Conservation (phyloP, 306 rosid species). For the Dalbergia cochinchinensis region DNA sequence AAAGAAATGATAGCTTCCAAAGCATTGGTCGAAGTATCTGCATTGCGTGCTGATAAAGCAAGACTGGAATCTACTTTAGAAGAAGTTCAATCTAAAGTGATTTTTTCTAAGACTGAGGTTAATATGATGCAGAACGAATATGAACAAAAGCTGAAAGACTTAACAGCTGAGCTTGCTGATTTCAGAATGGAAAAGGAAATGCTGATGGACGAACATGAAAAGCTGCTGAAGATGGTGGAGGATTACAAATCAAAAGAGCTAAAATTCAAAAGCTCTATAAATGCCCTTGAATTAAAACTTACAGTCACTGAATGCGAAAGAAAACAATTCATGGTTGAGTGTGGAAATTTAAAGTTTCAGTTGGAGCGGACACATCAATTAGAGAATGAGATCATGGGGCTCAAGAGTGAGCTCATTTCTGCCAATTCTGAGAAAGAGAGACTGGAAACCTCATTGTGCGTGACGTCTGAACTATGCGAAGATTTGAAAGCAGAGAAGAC, state of each 20-base stretch:
- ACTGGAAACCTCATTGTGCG: slow-evolving; percentile 57
- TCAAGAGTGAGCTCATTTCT: slow-evolving; percentile 55
- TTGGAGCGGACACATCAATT: slow-evolving; percentile 54
- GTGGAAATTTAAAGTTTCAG: slow-evolving; percentile 47
- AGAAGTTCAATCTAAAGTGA: slow-evolving; percentile 57
- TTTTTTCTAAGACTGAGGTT: slow-evolving; percentile 51
- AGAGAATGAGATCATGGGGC: slow-evolving; percentile 54
- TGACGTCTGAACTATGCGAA: slow-evolving; percentile 57
- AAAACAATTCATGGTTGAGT: slow-evolving; percentile 59
- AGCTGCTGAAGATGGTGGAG: slow-evolving; percentile 57
- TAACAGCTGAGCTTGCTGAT: slow-evolving; percentile 54
- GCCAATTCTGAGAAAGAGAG: slow-evolving; percentile 57
- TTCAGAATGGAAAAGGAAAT: slow-evolving; percentile 51
- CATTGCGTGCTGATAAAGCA: slow-evolving; percentile 53
- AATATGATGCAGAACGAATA: slow-evolving; percentile 48
- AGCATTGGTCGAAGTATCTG: slow-evolving; percentile 56
- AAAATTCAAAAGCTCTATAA: slow-evolving; percentile 48
- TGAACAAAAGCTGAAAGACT: slow-evolving; percentile 57
- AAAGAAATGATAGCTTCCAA: slow-evolving; percentile 58
- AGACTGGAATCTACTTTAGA: slow-evolving; percentile 57
- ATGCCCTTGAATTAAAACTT: slow-evolving; percentile 59
- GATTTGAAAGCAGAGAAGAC: slow-evolving; percentile 59
- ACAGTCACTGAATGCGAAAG: slow-evolving; percentile 57
- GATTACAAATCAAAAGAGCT: slow-evolving; percentile 58
- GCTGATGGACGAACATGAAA: slow-evolving; percentile 56